A percentile compares a stretch with the other conserved stretches of the same genome.
These are phyloP conservation scores for Neonectria magnoliae DNA, from an alignment of 2,329 filamentous ascomycete genomes.

Conservation along the genomic window DNA sequence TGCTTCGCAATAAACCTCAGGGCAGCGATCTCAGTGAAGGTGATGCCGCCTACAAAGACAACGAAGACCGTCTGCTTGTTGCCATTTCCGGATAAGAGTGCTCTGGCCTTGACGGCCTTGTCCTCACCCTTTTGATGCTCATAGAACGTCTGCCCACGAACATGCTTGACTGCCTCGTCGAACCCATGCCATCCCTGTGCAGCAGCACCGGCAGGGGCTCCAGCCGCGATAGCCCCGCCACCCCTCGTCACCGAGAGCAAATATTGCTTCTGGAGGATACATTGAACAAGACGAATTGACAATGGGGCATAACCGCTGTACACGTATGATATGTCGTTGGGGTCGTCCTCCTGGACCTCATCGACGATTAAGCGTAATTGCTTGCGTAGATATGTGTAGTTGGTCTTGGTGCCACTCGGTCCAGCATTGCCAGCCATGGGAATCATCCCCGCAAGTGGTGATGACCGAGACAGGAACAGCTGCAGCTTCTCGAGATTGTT, in stretches of 20 bases:
- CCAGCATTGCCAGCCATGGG: conserved; percentile 71
- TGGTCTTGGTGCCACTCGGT: conserved; percentile 77
- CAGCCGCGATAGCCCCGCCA: conserved; percentile 52
- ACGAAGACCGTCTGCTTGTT: conserved; percentile 89
- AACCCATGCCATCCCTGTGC: conserved; percentile 92
- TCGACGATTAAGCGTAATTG: conserved; percentile 90
- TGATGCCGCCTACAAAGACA: conserved; percentile 98
- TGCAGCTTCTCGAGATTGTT: conserved; percentile 89
- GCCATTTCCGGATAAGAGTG: conserved; percentile 81
- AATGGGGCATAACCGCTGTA: conserved; percentile 97
- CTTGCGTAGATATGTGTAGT: conserved; percentile 89
- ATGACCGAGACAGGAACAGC: conserved; percentile 80
- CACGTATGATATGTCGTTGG: conserved; percentile 95
- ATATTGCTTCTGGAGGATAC: conserved; percentile 89
- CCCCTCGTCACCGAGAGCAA: conserved; percentile 77
- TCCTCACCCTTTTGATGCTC: conserved; percentile 92
- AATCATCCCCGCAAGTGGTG: conserved; percentile 82
- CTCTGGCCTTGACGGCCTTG: conserved; percentile 87
- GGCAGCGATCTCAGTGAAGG: conserved; percentile 95
- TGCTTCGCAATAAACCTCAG: conserved; percentile 88
- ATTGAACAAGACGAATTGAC: conserved; percentile 90
- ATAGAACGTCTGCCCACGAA: conserved; percentile 89
- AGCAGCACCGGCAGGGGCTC: conserved; percentile 59
- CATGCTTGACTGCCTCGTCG: conserved; percentile 89
- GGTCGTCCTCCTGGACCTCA: conserved; percentile 94